phyloP scores from a whole-genome alignment of 1,139 yeast genomes.

The Kurtzmaniella quercitrusa region DNA sequence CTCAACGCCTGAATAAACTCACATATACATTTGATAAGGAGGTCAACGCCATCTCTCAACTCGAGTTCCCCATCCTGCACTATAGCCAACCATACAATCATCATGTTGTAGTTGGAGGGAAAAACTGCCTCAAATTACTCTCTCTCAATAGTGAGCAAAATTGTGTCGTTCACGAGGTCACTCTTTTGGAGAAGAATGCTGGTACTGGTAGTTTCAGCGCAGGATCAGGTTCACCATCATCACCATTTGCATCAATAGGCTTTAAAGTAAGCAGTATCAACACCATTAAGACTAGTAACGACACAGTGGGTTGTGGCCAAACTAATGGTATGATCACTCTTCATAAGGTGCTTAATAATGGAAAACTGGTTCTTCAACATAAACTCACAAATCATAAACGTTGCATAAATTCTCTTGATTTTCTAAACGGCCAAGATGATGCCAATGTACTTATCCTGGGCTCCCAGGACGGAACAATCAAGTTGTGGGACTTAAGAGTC shows the following conservation, averaged over 20 bases:
- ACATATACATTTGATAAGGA: conserved; percentile 22
- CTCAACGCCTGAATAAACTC: background rate
- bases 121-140: conserved; percentile 50
- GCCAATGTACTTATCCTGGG: conserved; percentile 71
- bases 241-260: conserved; percentile 45
- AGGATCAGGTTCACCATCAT: conserved; percentile 44
- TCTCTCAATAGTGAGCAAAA: conserved; percentile 40
- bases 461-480: conserved; percentile 85
- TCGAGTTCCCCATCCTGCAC: conserved; percentile 15
- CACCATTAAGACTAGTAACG: conserved; percentile 34
- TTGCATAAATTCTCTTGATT: conserved; percentile 77
- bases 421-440: conserved; percentile 36
- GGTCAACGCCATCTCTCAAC: conserved; percentile 24
- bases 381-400: conserved; percentile 70
- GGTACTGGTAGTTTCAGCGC: conserved; percentile 12
- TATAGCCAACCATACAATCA: conserved; percentile 18
- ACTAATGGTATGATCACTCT: conserved; percentile 36
- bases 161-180: conserved; percentile 33
- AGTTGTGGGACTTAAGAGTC: conserved; percentile 81
- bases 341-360: conserved; percentile 31
- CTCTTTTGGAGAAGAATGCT: conserved; percentile 39
- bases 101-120: conserved; percentile 56
- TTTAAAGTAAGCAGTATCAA: conserved; percentile 41
- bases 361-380: conserved; percentile 37
- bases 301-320: conserved; percentile 41